A percentile compares a stretch with the other conserved stretches of the same genome.
phyloP scores from a whole-genome alignment of 257 asterid genomes.

The Lavandula angustifolia region DNA sequence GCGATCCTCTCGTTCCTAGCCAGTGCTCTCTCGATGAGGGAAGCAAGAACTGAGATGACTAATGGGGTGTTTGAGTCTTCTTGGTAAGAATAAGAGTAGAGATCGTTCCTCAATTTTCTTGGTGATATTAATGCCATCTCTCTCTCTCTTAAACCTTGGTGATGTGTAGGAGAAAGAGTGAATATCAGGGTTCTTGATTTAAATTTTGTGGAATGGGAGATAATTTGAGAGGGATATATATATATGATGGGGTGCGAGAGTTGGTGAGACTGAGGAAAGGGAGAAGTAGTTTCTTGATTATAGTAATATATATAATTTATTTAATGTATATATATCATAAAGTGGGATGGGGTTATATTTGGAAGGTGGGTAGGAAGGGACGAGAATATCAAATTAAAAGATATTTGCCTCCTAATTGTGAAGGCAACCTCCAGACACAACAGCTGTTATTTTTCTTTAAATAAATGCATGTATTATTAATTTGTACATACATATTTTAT shows the following conservation, averaged over 20 bases:
- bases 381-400: slow-evolving; percentile 59
- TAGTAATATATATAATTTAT: not conserved
- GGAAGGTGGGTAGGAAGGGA: slow-evolving; percentile 64
- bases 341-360: slow-evolving; percentile 27
- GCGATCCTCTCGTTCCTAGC: slow-evolving; percentile 71
- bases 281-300: slow-evolving; percentile 31
- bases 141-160: not conserved
- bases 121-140: slow-evolving; percentile 80
- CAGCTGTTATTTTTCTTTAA: slow-evolving; percentile 56
- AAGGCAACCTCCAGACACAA: slow-evolving; percentile 64
- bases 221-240: slow-evolving; percentile 12
- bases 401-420: slow-evolving; percentile 66
- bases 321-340: not conserved
- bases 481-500: no score
- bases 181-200: not conserved
- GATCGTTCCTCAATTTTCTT: slow-evolving; percentile 71
- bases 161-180: not conserved
- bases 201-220: slow-evolving; percentile 10
- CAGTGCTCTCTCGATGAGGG: slow-evolving; percentile 78
- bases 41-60: slow-evolving; percentile 90
- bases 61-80: slow-evolving; percentile 59
- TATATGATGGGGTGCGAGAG: slow-evolving; percentile 26
- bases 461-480: not conserved
- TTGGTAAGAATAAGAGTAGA: slow-evolving; percentile 60
- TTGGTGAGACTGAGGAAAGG: slow-evolving; percentile 34